Base-by-base conservation (phyloP, 2,329 filamentous ascomycete genomes). In the Penicillium sp. region DNA sequence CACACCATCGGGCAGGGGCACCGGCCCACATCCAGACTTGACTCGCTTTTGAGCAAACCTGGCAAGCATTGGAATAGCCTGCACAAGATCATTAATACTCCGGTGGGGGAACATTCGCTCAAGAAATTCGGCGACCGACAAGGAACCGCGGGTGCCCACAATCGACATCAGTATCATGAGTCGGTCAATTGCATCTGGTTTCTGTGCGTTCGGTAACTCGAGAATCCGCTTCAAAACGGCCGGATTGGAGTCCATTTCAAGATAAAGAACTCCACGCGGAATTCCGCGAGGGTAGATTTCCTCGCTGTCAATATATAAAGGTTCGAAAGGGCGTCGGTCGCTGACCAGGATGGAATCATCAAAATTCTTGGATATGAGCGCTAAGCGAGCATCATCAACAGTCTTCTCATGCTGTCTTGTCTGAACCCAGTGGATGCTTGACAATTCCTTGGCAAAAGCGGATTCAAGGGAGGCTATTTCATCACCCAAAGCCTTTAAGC, bases 251-350 rank as follows among this genome's bases (percentile, higher is more conserved):
- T 73, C 59, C 3, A 69, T 58, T 53, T 70, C 70, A 44, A 75
- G 71, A 57, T 72, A 72, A 9, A 74, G 49, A 11, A 75, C 55
- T 0, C 69, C 65, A 7, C 69, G 66, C 7, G 74, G 61, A 16
- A 61, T 60, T 6, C 60, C 56, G 4, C 80, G 76, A 1, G 90
- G 90, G 68, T 80, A 90, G 64, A 90, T 87, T 60, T 96, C 91
- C 0, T 80, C 65, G 0, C 71, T 47, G 4, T 76, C 56, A 2
- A 83, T 80, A 23, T 76, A 70, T 14, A 96, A 76, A 0, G 90
- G 88, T 64, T 96, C 90, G 64, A 84, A 85, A 2, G 77, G 74
- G 14, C 91, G 84, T 1, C 81, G 79, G 70, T 96, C 90, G 84
- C 86, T 92, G 26, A 78, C 64, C 3, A 93, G 70, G 1, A 79